Conservation (phyloP, 768 basidiomycete species). For the Kwoniella shandongensis region DNA sequence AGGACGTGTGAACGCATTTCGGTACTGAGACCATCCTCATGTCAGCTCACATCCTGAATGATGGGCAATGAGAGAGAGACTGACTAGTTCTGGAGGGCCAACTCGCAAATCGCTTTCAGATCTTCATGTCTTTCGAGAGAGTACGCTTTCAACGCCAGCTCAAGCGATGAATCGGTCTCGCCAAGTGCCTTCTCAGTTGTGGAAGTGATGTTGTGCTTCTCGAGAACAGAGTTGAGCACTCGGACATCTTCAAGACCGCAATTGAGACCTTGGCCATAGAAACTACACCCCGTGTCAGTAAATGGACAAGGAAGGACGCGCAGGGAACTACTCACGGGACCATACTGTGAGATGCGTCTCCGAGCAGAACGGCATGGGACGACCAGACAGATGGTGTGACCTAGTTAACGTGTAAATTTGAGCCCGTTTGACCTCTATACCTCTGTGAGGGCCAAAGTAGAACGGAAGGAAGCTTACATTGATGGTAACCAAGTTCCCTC, state of each 20-base stretch:
- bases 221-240: slow-evolving; percentile 73
- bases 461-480: slow-evolving; percentile 62
- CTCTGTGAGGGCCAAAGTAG: no score
- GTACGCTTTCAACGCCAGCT: slow-evolving; percentile 71
- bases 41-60: background rate
- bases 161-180: slow-evolving; percentile 54
- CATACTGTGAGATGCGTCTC: slow-evolving; percentile 97
- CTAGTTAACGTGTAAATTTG: slow-evolving; percentile 4
- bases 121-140: slow-evolving; percentile 80
- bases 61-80: slow-evolving; percentile 44
- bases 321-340: slow-evolving; percentile 61
- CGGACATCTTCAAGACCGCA: slow-evolving; percentile 97
- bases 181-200: slow-evolving; percentile 48
- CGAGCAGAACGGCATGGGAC: slow-evolving; percentile 65
- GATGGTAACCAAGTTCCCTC: slow-evolving; percentile 85
- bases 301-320: background rate
- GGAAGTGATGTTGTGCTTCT: slow-evolving; percentile 67
- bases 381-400: slow-evolving; percentile 36
- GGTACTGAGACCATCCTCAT: slow-evolving; percentile 59
- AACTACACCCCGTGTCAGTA: slow-evolving; percentile 18
- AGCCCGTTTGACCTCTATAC: no score
- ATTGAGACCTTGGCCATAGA: slow-evolving; percentile 82
- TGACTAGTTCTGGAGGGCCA: slow-evolving; percentile 97
- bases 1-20: slow-evolving; percentile 94
- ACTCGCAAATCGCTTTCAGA: slow-evolving; percentile 81